Evolutionary conservation across 1,139 yeast species (phyloP).

Genomic region (Suhomyces wounanorum): DNA sequence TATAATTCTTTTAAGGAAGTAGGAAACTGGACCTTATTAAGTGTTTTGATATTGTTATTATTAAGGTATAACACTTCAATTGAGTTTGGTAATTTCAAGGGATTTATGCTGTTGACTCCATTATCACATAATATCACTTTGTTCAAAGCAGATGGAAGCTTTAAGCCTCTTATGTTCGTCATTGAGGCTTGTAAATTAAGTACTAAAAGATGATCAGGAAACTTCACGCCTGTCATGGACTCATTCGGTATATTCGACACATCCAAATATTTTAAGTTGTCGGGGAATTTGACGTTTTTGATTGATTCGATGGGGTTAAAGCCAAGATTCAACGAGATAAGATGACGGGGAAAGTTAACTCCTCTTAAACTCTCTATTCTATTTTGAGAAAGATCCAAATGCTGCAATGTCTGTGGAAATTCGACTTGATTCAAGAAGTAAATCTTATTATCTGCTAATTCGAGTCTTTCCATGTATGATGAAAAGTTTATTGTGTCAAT

Average conservation of each 20-base stretch:
- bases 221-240: conserved; percentile 50
- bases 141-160: conserved; percentile 37
- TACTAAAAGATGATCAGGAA: conserved; percentile 42
- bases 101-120: conserved; percentile 51
- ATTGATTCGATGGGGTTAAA: conserved; percentile 48
- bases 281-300: conserved; percentile 47
- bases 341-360: conserved; percentile 38
- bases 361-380: conserved; percentile 44
- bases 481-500: conserved; percentile 44
- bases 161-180: conserved; percentile 50
- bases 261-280: conserved; percentile 37
- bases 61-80: conserved; percentile 41
- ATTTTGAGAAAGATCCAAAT: conserved; percentile 43
- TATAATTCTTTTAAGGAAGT: conserved; percentile 36
- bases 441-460: conserved; percentile 41
- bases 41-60: conserved; percentile 47
- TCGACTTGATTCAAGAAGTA: conserved; percentile 46
- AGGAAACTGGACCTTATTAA: conserved; percentile 48
- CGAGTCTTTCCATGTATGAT: conserved; percentile 32
- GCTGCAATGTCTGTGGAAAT: conserved; percentile 35
- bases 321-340: conserved; percentile 36
- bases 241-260: conserved; percentile 49
- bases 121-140: conserved; percentile 40
- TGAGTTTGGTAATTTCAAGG: conserved; percentile 45
- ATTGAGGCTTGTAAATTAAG: conserved; percentile 48